Conservation (phyloP, 495 filamentous ascomycete genomes). For the Hyaloscypha variabilis region DNA sequence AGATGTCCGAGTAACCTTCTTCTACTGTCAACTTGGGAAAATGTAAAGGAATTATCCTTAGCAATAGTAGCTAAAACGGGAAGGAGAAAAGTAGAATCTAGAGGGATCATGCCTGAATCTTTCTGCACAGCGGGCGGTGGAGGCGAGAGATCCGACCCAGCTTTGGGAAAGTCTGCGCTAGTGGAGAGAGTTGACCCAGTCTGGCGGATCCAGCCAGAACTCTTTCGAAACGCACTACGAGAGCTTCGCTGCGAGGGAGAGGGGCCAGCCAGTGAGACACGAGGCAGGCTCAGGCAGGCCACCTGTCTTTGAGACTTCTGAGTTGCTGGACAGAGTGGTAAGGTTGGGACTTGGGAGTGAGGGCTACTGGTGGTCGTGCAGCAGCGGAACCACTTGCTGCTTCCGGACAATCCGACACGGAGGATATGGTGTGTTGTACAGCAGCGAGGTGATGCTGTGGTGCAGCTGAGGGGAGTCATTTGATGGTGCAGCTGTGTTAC, state of each 20-base stretch:
- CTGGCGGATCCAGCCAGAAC: slow-evolving; percentile 1
- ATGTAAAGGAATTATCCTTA: no score
- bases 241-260: not conserved
- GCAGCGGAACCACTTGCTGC: not conserved
- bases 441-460: not conserved
- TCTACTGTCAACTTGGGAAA: no score
- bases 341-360: not conserved
- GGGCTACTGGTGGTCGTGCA: not conserved
- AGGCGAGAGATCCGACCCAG: no score
- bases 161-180: no score
- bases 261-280: no score
- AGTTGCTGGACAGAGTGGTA: no score
- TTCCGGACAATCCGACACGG: not conserved
- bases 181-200: not conserved
- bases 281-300: no score
- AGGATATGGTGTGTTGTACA: slow-evolving; percentile 1
- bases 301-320: not conserved
- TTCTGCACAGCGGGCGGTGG: no score
- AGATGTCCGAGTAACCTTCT: no score
- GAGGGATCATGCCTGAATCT: no score
- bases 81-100: no score
- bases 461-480: not conserved
- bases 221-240: not conserved
- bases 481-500: not conserved
- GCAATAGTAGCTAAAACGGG: no score